Evolutionary conservation across 768 basidiomycete species (phyloP).

Genomic region (Leucogyrophana mollusca): DNA sequence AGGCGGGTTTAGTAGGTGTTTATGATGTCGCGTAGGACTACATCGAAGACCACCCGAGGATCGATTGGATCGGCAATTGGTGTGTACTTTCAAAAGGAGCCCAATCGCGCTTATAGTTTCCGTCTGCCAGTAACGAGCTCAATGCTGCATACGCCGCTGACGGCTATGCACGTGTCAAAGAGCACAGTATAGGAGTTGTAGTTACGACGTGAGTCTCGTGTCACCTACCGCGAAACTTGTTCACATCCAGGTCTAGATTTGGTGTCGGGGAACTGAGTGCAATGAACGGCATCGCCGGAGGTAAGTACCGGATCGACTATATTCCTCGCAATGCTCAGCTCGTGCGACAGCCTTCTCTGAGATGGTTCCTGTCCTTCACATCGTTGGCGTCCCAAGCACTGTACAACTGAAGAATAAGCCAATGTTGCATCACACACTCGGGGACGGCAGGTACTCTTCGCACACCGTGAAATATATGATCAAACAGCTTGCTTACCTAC

Average conservation of each 20-base stretch:
- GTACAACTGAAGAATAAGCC: conserved; percentile 67
- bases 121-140: conserved; percentile 63
- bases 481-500: no score
- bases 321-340: conserved; percentile 3
- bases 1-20: neutral
- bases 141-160: conserved; percentile 91
- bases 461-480: no score
- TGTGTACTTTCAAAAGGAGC: conserved; percentile 21
- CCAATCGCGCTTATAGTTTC: neutral
- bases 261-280: conserved; percentile 95
- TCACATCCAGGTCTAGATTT: conserved; percentile 45
- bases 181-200: conserved; percentile 66
- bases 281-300: conserved; percentile 80
- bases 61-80: conserved; percentile 91
- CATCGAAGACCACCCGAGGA: conserved; percentile 72
- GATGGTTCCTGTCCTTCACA: conserved; percentile 86
- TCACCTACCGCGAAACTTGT: neutral
- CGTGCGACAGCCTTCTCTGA: conserved; percentile 65
- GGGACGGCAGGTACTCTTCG: conserved; percentile 76
- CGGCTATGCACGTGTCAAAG: conserved; percentile 89
- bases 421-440: conserved; percentile 86
- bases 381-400: conserved; percentile 82
- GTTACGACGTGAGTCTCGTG: conserved; percentile 62
- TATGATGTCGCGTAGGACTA: conserved; percentile 64
- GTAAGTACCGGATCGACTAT: conserved; percentile 29